These are phyloP conservation scores for Raffaelea albimanens DNA, from an alignment of 2,329 filamentous ascomycete genomes.

Conservation along the genomic window DNA sequence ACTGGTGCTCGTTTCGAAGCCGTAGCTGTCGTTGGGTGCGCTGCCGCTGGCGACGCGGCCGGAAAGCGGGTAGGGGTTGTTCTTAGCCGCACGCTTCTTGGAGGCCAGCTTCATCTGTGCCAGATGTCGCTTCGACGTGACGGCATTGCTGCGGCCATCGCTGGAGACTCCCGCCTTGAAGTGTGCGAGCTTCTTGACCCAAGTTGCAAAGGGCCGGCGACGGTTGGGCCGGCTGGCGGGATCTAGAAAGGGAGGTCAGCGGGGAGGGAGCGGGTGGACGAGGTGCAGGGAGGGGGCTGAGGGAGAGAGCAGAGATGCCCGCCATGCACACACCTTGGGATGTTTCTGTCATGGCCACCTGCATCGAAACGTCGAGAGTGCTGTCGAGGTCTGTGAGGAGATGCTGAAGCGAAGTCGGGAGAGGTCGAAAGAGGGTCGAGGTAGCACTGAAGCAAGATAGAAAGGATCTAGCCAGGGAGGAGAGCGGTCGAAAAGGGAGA, in stretches of 20 bases:
- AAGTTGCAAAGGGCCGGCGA: constrained; percentile 78
- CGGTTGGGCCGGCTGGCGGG: constrained; percentile 53
- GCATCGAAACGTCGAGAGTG: background rate
- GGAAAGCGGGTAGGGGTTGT: constrained; percentile 86
- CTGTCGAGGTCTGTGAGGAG: constrained; percentile 1
- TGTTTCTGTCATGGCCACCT: too few relatives aligned
- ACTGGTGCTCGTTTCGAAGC: background rate
- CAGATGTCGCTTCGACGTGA: constrained; percentile 30
- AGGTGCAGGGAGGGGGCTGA: too few relatives aligned
- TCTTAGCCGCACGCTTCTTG: constrained; percentile 54
- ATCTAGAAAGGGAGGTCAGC: constrained; percentile 36
- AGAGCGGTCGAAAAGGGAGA: too few relatives aligned
- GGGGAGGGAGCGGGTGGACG: too few relatives aligned
- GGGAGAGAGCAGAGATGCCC: too few relatives aligned
- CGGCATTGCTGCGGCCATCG: constrained; percentile 35
- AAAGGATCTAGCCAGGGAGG: too few relatives aligned
- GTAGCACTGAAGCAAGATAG: too few relatives aligned
- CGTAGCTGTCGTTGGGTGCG: background rate
- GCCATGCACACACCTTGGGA: too few relatives aligned
- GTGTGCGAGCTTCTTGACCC: constrained; percentile 88
- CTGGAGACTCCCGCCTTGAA: constrained; percentile 62
- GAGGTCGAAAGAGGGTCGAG: too few relatives aligned
- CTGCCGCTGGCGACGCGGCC: constrained; percentile 37
- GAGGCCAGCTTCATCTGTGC: constrained; percentile 28
- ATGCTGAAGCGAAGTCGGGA: too few relatives aligned